Evolutionary conservation across 2,329 filamentous ascomycete species (phyloP).

Genomic region (Herpotrichia juniperi): DNA sequence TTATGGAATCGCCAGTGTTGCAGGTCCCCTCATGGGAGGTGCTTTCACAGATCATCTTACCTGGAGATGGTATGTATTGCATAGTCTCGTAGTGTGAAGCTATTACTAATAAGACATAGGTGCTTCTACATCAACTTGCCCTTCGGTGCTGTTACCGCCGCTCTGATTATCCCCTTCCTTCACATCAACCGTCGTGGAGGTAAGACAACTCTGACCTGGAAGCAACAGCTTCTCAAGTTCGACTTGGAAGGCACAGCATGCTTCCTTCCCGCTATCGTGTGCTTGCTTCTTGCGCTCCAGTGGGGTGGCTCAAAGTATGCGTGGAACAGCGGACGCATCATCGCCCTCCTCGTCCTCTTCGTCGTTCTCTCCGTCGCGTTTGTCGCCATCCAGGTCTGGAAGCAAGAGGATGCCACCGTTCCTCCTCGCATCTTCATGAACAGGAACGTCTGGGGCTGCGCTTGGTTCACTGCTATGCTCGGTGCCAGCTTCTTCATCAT

Average conservation of each 20-base stretch:
- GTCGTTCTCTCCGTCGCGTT: conserved; percentile 51
- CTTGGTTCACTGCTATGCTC: conserved; percentile 49
- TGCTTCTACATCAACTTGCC: conserved; percentile 57
- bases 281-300: conserved; percentile 56
- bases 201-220: conserved; percentile 42
- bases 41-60: conserved; percentile 53
- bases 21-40: conserved; percentile 56
- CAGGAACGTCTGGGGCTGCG: conserved; percentile 51
- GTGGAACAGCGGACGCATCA: conserved; percentile 53
- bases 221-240: conserved; percentile 50
- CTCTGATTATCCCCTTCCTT: conserved; percentile 50
- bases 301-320: conserved; percentile 57
- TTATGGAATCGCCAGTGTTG: conserved; percentile 56
- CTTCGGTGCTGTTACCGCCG: conserved; percentile 53
- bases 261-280: conserved; percentile 55
- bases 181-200: conserved; percentile 38
- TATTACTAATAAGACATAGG: conserved; percentile 35
- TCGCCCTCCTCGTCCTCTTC: conserved; percentile 54
- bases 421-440: conserved; percentile 54
- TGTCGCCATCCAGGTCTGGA: conserved; percentile 50
- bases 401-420: conserved; percentile 53
- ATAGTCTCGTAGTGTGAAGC: neutral
- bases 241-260: conserved; percentile 53
- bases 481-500: conserved; percentile 54
- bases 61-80: conserved; percentile 53